A percentile compares a stretch with the other conserved stretches of the same genome.
phyloP scores from a whole-genome alignment of 345 rosid genomes.

The Rhodamnia rubescens region DNA sequence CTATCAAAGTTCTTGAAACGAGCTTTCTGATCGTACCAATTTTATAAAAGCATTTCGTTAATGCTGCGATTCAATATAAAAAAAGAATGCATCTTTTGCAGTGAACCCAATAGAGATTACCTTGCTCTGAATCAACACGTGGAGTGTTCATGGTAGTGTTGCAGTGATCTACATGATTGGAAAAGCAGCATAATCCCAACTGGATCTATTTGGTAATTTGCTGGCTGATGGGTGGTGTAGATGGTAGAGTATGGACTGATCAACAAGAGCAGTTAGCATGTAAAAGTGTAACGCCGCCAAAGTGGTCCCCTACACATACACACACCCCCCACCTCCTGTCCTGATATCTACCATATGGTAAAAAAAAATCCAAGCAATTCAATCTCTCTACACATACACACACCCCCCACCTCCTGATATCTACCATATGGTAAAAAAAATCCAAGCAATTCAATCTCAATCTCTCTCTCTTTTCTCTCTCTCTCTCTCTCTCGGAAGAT shows the following conservation, averaged over 20 bases:
- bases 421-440: no score
- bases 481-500: background rate
- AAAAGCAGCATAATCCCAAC: background rate
- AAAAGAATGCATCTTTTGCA: background rate
- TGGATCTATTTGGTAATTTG: background rate
- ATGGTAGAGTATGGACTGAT: background rate
- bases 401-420: background rate
- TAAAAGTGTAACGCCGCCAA: background rate
- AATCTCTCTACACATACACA: background rate
- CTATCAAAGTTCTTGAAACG: background rate
- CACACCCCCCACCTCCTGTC: background rate
- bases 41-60: background rate
- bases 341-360: conserved; percentile 36
- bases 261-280: background rate
- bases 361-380: background rate
- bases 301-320: background rate
- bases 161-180: background rate
- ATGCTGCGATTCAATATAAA: background rate
- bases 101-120: background rate
- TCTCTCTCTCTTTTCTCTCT: background rate
- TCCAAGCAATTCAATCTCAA: conserved; percentile 44
- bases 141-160: background rate
- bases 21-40: background rate
- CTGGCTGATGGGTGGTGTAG: background rate
- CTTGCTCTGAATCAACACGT: background rate